phyloP scores from a whole-genome alignment of 192 early-diverging fungal genomes.

The Coemansia sp. region DNA sequence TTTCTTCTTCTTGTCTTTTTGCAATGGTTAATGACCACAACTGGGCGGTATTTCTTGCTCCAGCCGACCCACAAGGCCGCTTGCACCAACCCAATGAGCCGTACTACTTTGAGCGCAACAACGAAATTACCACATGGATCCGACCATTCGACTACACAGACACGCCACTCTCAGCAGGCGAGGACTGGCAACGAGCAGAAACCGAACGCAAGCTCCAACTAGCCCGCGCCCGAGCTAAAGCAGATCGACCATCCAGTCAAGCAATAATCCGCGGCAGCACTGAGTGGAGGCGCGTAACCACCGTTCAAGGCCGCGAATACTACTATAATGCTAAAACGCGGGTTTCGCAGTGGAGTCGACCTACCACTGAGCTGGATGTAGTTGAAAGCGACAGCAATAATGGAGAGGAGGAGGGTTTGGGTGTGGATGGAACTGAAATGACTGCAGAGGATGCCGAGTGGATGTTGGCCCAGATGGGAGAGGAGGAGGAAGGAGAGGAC shows the following conservation, averaged over 20 bases:
- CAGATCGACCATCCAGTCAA: slow-evolving; percentile 22
- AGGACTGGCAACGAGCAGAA: slow-evolving; percentile 20
- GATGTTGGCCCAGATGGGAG: slow-evolving; percentile 52
- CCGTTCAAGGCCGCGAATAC: slow-evolving; percentile 34
- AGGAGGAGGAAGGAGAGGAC: not conserved
- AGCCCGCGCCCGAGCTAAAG: slow-evolving; percentile 12
- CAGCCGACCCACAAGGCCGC: not conserved
- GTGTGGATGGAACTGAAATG: slow-evolving; percentile 23
- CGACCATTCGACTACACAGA: slow-evolving; percentile 45
- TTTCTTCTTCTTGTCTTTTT: not conserved
- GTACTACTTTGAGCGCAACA: slow-evolving; percentile 48
- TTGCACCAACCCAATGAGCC: slow-evolving; percentile 25
- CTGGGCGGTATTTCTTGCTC: slow-evolving; percentile 50
- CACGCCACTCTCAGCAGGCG: slow-evolving; percentile 3
- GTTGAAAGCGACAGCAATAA: no score
- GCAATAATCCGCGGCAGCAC: not conserved
- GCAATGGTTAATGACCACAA: slow-evolving; percentile 20
- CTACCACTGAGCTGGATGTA: slow-evolving; percentile 13
- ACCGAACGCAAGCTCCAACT: not conserved
- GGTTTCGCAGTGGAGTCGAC: slow-evolving; percentile 28
- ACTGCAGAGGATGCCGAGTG: slow-evolving; percentile 50
- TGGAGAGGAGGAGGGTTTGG: not conserved
- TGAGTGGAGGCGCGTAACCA: slow-evolving; percentile 31
- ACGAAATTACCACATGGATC: slow-evolving; percentile 47
- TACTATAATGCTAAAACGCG: slow-evolving; percentile 30